These are phyloP conservation scores for Candida glaebosa DNA, from an alignment of 805 yeast species.

Conservation along the genomic window DNA sequence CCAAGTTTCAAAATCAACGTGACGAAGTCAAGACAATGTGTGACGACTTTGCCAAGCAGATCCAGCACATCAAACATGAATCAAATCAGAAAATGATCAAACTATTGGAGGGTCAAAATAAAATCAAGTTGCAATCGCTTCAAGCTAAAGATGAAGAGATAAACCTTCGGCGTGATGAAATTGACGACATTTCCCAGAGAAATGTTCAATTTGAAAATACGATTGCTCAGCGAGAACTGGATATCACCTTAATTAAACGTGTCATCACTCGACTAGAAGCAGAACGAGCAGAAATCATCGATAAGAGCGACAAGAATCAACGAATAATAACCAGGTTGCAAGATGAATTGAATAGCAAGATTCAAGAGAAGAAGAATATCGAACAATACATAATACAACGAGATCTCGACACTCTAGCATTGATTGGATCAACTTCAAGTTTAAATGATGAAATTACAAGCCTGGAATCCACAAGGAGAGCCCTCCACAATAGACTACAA, in stretches of 20 bases:
- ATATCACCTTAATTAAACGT: conserved; percentile 4
- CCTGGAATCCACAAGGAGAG: conserved; percentile 58
- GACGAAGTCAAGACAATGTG: conserved; percentile 12
- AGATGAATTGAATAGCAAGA: conserved; percentile 9
- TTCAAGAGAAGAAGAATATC: conserved; percentile 9
- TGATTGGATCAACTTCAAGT: conserved; percentile 7
- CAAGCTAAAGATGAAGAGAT: conserved; percentile 12
- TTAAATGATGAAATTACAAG: conserved; percentile 35
- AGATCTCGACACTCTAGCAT: conserved; percentile 6
- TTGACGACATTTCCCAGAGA: conserved; percentile 7
- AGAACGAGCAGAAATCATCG: conserved; percentile 2
- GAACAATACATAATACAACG: conserved; percentile 7
- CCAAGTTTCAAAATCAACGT: conserved; percentile 26
- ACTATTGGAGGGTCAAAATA: conserved; percentile 23
- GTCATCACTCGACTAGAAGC: conserved; percentile 6
- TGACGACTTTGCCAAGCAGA: conserved; percentile 12
- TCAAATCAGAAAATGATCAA: conserved; percentile 20
- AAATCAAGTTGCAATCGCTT: conserved; percentile 12
- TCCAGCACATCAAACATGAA: conserved; percentile 13
- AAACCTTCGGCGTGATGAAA: conserved; percentile 9
- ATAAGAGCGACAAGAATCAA: conserved; percentile 10
- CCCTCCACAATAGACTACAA: conserved; percentile 70
- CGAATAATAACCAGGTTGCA: conserved; percentile 15
- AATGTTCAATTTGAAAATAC: conserved; percentile 6
- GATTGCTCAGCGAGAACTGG: conserved; percentile 3